phyloP scores from a whole-genome alignment of 2,329 filamentous ascomycete genomes.

The Cladobotryum protrusum region DNA sequence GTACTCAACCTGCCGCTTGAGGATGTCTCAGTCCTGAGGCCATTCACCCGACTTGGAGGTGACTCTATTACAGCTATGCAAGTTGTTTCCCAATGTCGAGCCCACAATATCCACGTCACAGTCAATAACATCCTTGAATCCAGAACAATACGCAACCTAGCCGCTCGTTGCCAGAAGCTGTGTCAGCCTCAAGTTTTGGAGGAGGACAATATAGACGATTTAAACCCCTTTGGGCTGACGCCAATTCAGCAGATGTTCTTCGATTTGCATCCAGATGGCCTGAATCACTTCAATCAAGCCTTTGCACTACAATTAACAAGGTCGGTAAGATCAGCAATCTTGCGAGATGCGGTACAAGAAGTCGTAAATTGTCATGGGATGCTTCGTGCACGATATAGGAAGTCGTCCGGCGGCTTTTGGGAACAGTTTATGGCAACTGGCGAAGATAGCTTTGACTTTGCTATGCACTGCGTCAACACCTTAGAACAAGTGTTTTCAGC shows the following conservation, averaged over 20 bases:
- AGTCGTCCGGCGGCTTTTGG: conserved; percentile 9
- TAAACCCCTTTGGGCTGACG: conserved; percentile 30
- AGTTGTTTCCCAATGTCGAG: conserved; percentile 31
- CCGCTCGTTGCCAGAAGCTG: not conserved
- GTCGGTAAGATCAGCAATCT: conserved; percentile 3
- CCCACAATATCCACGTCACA: conserved; percentile 22
- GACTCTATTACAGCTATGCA: conserved; percentile 41
- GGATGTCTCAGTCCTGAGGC: no score
- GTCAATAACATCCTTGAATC: conserved; percentile 28
- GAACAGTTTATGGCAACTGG: conserved; percentile 18
- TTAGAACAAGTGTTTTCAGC: not conserved
- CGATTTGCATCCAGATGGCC: conserved; percentile 22
- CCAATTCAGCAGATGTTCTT: conserved; percentile 41
- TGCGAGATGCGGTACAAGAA: conserved; percentile 18
- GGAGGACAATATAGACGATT: no score
- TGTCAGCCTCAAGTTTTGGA: not conserved
- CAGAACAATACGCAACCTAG: conserved; percentile 2
- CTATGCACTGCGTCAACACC: not conserved
- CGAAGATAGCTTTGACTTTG: conserved; percentile 2
- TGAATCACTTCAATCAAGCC: conserved; percentile 39
- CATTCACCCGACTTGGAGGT: conserved; percentile 33
- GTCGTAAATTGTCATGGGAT: conserved; percentile 29
- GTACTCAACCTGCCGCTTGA: conserved; percentile 2
- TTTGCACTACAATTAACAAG: conserved; percentile 30
- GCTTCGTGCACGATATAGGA: conserved; percentile 29